Base-by-base conservation (phyloP, 2,329 filamentous ascomycete genomes). In the Botryotinia calthae region DNA sequence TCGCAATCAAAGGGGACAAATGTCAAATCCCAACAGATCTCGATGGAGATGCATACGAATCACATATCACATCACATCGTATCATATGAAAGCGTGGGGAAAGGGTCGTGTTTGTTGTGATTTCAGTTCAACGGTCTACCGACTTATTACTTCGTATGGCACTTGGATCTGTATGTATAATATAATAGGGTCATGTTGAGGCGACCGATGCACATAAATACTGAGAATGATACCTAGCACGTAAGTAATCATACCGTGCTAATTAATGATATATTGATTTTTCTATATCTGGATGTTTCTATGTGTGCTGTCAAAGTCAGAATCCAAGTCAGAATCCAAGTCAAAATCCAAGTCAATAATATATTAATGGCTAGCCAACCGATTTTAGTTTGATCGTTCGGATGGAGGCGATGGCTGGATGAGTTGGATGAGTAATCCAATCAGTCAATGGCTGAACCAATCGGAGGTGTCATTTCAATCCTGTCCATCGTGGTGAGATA, bases 241-340 rank as follows among this genome's bases (percentile, higher is more conserved):
- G n/a, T 14, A 25, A 25, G 46, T 25, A 48, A 25, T 22, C 22
- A 14, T 51, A 5, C 3, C 51, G 40, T 18, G 44, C 34, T 10
- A n/a, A 59, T 34, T 51, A 59, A 44, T 61, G 67, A 62, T 48
- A 37, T 18, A 34, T n/a, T n/a, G n/a, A n/a, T n/a, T n/a, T n/a
- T n/a, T n/a, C n/a, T n/a, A n/a, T n/a, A n/a, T n/a, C n/a, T n/a
- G n/a, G n/a, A n/a, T n/a, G n/a, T n/a, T n/a, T n/a, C n/a, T n/a
- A n/a, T n/a, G n/a, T 72, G 70, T 51, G 70, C 58, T 67, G 70
- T 66, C 70, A 72, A 28, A 40, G 64, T 51, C 22, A n/a, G n/a
- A 51, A 62, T 66, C 22, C 59, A 22, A 28, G 16, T 51, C 16
- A 4, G n/a, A 34, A 51, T 66, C 70, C 67, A 28, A 40, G 46